Evolutionary conservation across 2,329 filamentous ascomycete species (phyloP).

Genomic region (Purpureocillium lavendulum): DNA sequence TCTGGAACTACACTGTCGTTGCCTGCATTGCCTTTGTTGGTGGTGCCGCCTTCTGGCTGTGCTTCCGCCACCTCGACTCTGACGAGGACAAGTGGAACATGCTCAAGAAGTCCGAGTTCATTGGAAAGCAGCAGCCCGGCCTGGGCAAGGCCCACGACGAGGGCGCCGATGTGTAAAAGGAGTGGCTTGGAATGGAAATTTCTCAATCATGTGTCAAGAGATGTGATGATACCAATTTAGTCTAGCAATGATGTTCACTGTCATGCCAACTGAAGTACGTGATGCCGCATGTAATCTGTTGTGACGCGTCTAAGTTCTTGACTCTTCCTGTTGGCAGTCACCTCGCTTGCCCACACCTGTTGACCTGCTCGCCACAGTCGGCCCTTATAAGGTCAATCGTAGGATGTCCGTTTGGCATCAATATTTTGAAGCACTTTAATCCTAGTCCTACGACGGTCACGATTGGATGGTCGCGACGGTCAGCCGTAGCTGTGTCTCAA

Average conservation of each 20-base stretch:
- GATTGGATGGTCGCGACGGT: too few relatives aligned
- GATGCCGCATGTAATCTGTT: too few relatives aligned
- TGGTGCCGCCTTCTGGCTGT: slow-evolving; percentile 59
- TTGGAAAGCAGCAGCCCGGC: slow-evolving; percentile 29
- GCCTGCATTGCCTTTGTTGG: slow-evolving; percentile 55
- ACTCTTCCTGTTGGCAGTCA: too few relatives aligned
- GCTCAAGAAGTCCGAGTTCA: slow-evolving; percentile 36
- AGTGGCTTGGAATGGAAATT: background rate
- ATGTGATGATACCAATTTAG: slow-evolving; percentile 4
- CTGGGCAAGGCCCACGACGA: slow-evolving; percentile 14
- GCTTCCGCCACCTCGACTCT: slow-evolving; percentile 55
- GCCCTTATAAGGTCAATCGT: too few relatives aligned
- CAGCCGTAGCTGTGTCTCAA: too few relatives aligned
- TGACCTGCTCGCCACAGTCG: too few relatives aligned
- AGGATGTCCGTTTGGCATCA: too few relatives aligned
- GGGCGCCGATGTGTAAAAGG: slow-evolving; percentile 1
- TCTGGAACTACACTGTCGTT: slow-evolving; percentile 64
- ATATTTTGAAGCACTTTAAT: too few relatives aligned
- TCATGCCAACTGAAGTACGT: too few relatives aligned
- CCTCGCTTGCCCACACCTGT: too few relatives aligned
- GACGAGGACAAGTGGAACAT: slow-evolving; percentile 64
- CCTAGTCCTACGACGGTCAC: too few relatives aligned
- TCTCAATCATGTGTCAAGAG: background rate
- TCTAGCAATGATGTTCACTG: background rate
- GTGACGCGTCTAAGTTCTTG: too few relatives aligned